Base-by-base conservation (phyloP, 2,329 filamentous ascomycete species). In the Talaromyces sp. region DNA sequence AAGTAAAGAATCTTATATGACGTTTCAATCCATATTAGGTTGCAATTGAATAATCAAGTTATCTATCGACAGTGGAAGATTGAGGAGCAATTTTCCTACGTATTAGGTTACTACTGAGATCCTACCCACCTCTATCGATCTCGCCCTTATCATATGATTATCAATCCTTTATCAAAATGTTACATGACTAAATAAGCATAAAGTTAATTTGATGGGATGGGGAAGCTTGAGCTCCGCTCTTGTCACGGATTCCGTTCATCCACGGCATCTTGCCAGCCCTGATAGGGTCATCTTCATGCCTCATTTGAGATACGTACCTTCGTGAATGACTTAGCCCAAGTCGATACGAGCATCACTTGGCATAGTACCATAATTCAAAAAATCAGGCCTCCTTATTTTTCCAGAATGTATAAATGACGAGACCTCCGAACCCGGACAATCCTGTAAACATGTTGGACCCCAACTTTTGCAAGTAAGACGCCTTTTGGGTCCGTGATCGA, bases 141-240 rank as follows among this genome's bases (percentile, higher is more conserved):
- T 5, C 11, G 36, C 29, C 6, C 34, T 40, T 58, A 58, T 43
- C 54, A 22, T 40, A 40, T 40, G 5, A 36, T 3, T 13, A 13
- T n/a, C 13, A 40, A 43, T 25, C 5, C 31, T 38, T 43, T 58
- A 58, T 58, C 54, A 58, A n/a, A 17, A 40, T 58, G 49, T 53
- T 53, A 53, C 49, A 31, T 53, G 27, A n/a, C 15, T 31, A 31
- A n/a, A n/a, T 31, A 53, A 31, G 19, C 19, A 53, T 31, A 27
- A 27, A 15, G 2, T 31, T 3, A n/a, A n/a, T 53, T 19, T n/a
- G 27, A 53, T 15, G 11, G 27, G 25, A 19, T 45, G 6, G 40
- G 22, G 25, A 53, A 53, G 13, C 15, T 51, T 53, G 6, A 53
- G 27, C 17, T n/a, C 47, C 47, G 15, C 34, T 43, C 15, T 19